Conservation (phyloP, 306 rosid species). For the Geum urbanum region DNA sequence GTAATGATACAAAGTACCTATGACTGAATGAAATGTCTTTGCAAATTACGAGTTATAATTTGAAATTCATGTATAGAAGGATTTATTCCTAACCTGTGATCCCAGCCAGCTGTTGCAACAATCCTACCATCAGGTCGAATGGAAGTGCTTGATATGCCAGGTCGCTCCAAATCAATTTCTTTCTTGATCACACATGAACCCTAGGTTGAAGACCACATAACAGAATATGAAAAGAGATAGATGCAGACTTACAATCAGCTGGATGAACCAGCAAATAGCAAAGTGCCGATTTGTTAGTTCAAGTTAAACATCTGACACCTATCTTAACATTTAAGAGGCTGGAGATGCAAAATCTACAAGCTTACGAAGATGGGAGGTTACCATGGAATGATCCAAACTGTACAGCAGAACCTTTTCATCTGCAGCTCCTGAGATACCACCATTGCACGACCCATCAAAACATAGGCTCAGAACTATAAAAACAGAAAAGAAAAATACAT, state of each 20-base stretch:
- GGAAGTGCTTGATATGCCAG: constrained; percentile 75
- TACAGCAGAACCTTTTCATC: constrained; percentile 71
- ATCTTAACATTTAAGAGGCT: constrained; percentile 2
- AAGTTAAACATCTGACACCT: background rate
- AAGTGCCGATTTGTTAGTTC: background rate
- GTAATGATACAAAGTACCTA: too few relatives aligned
- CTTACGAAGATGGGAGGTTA: constrained; percentile 30
- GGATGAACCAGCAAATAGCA: background rate
- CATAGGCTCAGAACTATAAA: constrained; percentile 72
- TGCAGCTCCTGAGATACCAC: constrained; percentile 89
- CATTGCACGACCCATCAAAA: constrained; percentile 66
- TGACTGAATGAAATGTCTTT: too few relatives aligned
- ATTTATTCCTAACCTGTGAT: constrained; percentile 64
- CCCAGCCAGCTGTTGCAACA: constrained; percentile 97
- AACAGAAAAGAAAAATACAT: constrained; percentile 4
- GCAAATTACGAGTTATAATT: background rate
- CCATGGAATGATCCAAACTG: constrained; percentile 80
- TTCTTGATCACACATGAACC: constrained; percentile 65
- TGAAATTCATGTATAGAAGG: background rate
- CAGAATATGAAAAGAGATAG: background rate
- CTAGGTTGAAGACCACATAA: constrained; percentile 25
- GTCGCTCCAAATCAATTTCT: constrained; percentile 76
- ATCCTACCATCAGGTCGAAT: constrained; percentile 75
- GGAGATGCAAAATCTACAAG: background rate
- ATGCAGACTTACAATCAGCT: background rate